Conservation (phyloP, 805 yeast species). For the Myxozyma neglecta region DNA sequence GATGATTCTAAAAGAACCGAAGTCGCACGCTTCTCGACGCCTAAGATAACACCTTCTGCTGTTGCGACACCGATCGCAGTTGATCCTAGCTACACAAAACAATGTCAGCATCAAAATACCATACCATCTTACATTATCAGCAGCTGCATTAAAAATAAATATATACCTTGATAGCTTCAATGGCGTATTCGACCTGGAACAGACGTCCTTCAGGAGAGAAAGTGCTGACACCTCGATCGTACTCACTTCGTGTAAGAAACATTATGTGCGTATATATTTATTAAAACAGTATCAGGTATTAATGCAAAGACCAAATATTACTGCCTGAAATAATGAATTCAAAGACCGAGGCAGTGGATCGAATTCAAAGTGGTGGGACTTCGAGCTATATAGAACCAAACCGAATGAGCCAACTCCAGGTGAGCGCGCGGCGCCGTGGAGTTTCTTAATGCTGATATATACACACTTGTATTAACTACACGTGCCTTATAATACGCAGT, state of each 20-base stretch:
- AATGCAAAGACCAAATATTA: neutral
- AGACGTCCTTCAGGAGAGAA: conserved; percentile 98
- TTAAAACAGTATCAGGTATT: neutral
- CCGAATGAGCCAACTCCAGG: conserved; percentile 2
- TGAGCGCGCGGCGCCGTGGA: conserved; percentile 6
- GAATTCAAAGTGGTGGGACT: neutral
- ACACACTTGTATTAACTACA: neutral
- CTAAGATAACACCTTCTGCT: conserved; percentile 91
- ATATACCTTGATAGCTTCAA: conserved; percentile 85
- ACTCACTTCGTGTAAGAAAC: conserved; percentile 99
- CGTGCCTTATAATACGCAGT: conserved; percentile 9
- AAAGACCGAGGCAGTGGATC: neutral
- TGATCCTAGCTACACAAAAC: conserved; percentile 60
- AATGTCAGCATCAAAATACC: neutral
- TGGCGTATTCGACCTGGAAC: conserved; percentile 95
- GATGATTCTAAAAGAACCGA: conserved; percentile 87
- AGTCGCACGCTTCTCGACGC: conserved; percentile 96
- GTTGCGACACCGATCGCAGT: conserved; percentile 97
- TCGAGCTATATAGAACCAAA: neutral
- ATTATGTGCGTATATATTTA: conserved; percentile 43
- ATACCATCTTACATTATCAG: neutral
- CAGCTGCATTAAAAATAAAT: neutral
- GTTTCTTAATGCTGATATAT: conserved; percentile 1
- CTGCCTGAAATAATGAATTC: neutral
- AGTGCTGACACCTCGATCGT: conserved; percentile 97